A percentile compares a stretch with the other conserved stretches of the same genome.
Evolutionary conservation across 306 rosid species (phyloP).

Genomic region (Albizia julibrissin): DNA sequence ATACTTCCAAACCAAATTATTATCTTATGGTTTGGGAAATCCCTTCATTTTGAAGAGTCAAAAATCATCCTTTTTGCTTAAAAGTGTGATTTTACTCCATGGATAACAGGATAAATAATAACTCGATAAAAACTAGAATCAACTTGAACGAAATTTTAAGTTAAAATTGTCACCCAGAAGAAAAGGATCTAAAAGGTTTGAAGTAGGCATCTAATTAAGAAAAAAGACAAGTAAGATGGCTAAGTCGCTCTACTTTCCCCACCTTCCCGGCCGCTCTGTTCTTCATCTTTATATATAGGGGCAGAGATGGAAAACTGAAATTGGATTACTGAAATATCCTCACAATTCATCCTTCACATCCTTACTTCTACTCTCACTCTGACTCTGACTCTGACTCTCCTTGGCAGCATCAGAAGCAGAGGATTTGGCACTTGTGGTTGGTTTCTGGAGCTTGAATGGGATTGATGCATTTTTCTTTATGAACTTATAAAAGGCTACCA

Average conservation of each 20-base stretch:
- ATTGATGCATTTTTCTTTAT: constrained; percentile 89
- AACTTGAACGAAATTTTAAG: too few species aligned
- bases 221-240: neutral
- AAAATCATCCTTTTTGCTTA: neutral
- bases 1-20: neutral
- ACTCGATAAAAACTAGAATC: too few species aligned
- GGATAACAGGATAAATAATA: too few species aligned
- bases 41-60: neutral
- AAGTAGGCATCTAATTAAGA: too few species aligned
- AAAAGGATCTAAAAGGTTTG: neutral
- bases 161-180: neutral
- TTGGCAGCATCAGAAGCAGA: constrained; percentile 47
- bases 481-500: constrained; percentile 91
- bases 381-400: constrained; percentile 30
- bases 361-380: constrained; percentile 42
- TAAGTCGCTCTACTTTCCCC: neutral
- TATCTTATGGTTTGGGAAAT: neutral
- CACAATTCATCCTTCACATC: constrained; percentile 85
- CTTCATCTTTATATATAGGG: neutral
- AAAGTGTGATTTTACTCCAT: neutral
- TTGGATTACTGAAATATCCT: constrained; percentile 26
- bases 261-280: neutral
- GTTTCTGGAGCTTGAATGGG: constrained; percentile 96
- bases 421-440: constrained; percentile 53
- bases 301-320: constrained; percentile 15